A percentile compares a stretch with the other conserved stretches of the same genome.
Conservation (phyloP, 108 stramenopile genomes). For the Fistulifera solaris region DNA sequence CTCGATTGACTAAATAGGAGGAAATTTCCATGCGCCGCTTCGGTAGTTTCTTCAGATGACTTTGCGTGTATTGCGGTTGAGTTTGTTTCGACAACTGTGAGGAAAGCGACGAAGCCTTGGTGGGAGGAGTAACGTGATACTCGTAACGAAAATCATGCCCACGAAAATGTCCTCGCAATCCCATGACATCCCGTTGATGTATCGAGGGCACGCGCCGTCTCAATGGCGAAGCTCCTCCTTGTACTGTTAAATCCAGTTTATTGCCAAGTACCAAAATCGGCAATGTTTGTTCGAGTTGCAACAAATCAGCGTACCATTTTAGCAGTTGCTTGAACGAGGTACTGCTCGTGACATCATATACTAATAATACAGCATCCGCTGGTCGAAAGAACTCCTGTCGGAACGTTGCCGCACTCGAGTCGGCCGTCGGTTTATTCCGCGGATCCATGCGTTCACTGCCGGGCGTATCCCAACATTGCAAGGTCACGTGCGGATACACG, state of each 20-base stretch:
- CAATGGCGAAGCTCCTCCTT: not conserved
- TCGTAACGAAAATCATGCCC: slow-evolving; percentile 68
- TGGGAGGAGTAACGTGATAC: slow-evolving; percentile 21
- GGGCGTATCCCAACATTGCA: slow-evolving; percentile 47
- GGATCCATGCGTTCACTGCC: slow-evolving; percentile 29
- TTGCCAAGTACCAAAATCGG: slow-evolving; percentile 74
- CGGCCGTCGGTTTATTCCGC: slow-evolving; percentile 21
- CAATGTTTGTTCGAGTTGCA: slow-evolving; percentile 28
- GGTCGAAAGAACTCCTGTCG: slow-evolving; percentile 33
- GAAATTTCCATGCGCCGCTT: slow-evolving; percentile 24
- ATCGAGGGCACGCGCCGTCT: slow-evolving; percentile 9
- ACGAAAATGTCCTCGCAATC: slow-evolving; percentile 30
- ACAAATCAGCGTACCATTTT: slow-evolving; percentile 62
- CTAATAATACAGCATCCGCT: slow-evolving; percentile 60
- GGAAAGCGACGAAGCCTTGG: not conserved
- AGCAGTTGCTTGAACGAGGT: slow-evolving; percentile 67
- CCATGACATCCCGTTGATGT: slow-evolving; percentile 41
- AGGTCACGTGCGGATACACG: slow-evolving; percentile 8
- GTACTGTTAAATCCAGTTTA: slow-evolving; percentile 56
- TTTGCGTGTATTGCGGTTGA: not conserved
- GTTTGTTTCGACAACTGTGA: not conserved
- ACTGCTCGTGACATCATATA: slow-evolving; percentile 68
- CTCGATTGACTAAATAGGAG: slow-evolving; percentile 32
- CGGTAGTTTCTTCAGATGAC: not conserved
- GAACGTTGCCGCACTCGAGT: slow-evolving; percentile 14